These are phyloP conservation scores for Butyriboletus loyo DNA, from an alignment of 768 basidiomycete genomes.

Conservation along the genomic window DNA sequence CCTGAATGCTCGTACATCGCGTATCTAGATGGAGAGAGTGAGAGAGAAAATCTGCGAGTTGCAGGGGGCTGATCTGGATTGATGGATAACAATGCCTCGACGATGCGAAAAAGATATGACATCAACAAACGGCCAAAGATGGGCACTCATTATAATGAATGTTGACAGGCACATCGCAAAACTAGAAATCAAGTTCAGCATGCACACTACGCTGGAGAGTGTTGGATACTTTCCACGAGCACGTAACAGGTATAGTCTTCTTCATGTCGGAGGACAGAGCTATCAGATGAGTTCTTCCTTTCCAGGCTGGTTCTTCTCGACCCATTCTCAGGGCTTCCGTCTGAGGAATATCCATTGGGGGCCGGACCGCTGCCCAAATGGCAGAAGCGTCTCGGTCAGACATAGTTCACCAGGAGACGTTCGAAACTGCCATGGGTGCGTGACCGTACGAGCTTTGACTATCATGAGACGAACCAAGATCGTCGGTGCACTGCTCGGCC, in stretches of 20 bases:
- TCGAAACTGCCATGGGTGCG: slow-evolving; percentile 57
- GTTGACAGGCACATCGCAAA: too few species aligned
- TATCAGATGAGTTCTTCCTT: slow-evolving; percentile 21
- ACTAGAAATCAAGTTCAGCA: too few species aligned
- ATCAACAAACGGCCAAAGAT: slow-evolving; percentile 3
- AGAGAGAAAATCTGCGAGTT: too few species aligned
- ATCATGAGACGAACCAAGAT: too few species aligned
- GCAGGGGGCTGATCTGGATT: too few species aligned
- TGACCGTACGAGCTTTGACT: slow-evolving; percentile 37
- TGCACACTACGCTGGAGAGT: neutral
- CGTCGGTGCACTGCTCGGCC: slow-evolving; percentile 11
- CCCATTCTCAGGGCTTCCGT: slow-evolving; percentile 27
- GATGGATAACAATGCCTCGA: too few species aligned
- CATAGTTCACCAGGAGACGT: slow-evolving; percentile 51
- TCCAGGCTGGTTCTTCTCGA: slow-evolving; percentile 26
- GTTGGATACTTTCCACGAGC: too few species aligned
- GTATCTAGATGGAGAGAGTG: too few species aligned
- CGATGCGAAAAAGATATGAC: too few species aligned
- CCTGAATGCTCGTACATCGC: too few species aligned
- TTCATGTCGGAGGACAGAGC: slow-evolving; percentile 40
- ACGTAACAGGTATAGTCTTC: too few species aligned
- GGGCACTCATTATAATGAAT: slow-evolving; percentile 18
- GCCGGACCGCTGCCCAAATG: neutral
- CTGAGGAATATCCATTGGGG: slow-evolving; percentile 7
- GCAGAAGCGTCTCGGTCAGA: slow-evolving; percentile 18